Evolutionary conservation across 805 yeast species (phyloP), one percentile per base, ranked within the genome.

Genomic region (Yamadazyma nakazawae): DNA sequence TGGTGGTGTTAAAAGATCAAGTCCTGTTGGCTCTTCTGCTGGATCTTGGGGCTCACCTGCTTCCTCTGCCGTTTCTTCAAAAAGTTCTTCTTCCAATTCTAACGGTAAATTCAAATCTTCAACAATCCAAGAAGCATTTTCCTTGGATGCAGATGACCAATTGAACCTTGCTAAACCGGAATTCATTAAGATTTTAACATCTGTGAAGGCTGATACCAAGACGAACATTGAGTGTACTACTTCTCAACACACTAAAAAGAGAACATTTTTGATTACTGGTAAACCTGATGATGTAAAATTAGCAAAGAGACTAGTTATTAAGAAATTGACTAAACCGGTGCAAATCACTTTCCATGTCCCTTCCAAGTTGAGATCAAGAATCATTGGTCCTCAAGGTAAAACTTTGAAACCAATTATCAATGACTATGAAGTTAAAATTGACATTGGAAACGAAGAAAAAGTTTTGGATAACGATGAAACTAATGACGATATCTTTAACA

Each of bases 371-470:
- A 80, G 94, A 66, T 78, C 95, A 7, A 78, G 80, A 42, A 80
- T 91, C 48, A 91, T 91, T 67, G 98, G 98, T 49, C 77, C 91
- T 37, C 87, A 84, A 62, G 98, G 98, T 62, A 79, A 76, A 56
- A 84, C 76, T 50, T 79, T 91, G 66, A 87, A 82, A 63, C 91
- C 94, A 48, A 87, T 91, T 53, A 75, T 86, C 41, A 85, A 78
- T 44, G 72, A 77, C 32, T 78, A 87, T 41, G 84, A 80, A 42
- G 82, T 82, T 44, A 85, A 76, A 54, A 80, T 91, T 54, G 87
- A 87, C 57, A 82, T 91, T 57, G 85, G 82, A 49, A 56, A 59
- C 39, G 62, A 55, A 37, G 59, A 54, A 31, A 61, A 61, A 25
- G 64, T 66, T 24, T 66, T 63, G 37, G 67, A 74, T 34, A 51